These are phyloP conservation scores for barley (Hordeum vulgare) DNA, from an alignment of 176 grass and related monocot genomes.

Conservation along the genomic window DNA sequence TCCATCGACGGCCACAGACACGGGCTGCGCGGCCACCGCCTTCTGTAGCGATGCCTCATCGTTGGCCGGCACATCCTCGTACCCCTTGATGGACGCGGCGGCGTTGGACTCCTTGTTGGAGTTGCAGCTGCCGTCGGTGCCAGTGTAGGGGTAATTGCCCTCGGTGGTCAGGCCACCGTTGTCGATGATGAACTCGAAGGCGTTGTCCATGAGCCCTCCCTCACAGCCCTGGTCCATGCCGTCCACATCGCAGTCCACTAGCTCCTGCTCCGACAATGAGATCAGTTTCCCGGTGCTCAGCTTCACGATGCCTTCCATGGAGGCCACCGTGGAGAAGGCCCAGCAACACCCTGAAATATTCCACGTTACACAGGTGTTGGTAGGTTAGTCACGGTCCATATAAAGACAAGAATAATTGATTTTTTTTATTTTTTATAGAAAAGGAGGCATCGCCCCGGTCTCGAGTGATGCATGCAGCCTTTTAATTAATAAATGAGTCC, in stretches of 20 bases:
- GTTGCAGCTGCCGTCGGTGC: background rate
- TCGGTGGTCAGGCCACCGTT: background rate
- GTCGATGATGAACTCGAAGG: background rate
- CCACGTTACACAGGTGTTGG: background rate
- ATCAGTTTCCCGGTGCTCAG: background rate
- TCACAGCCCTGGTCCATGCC: background rate
- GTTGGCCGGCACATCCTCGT: background rate
- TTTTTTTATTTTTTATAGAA: too few species aligned
- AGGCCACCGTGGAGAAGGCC: conserved; percentile 4
- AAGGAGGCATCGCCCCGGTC: too few species aligned
- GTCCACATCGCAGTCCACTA: background rate
- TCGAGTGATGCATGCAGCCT: too few species aligned
- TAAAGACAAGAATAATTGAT: too few species aligned
- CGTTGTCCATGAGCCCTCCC: conserved; percentile 1
- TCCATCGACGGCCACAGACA: background rate
- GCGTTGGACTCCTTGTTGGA: background rate
- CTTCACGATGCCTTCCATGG: conserved; percentile 2
- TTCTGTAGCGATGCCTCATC: background rate
- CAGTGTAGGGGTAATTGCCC: background rate
- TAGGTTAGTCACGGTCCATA: background rate
- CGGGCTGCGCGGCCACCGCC: background rate
- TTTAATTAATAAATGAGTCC: too few species aligned
- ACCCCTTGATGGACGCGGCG: background rate
- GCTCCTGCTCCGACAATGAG: background rate
- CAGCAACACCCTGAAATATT: background rate